phyloP scores from a whole-genome alignment of 371 early-diverging fungal genomes.

The Zychaea mexicana region DNA sequence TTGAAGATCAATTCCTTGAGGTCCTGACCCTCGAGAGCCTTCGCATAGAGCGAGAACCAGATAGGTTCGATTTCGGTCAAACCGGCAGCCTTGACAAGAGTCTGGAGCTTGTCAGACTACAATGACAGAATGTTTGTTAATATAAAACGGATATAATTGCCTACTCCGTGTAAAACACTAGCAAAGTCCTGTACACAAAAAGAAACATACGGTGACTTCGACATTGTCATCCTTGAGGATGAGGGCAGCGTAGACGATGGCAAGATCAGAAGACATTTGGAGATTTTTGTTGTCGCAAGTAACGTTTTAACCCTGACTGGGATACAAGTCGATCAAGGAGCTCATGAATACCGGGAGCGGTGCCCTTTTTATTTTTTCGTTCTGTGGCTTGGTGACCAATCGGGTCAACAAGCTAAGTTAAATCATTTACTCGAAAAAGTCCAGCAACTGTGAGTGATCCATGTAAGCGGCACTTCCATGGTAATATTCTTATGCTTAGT shows the following conservation, averaged over 20 bases:
- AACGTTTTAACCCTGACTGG: conserved; percentile 3
- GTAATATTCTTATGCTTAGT: too few species aligned
- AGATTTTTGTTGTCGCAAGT: conserved; percentile 14
- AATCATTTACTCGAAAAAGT: too few species aligned
- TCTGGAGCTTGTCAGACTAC: conserved; percentile 94
- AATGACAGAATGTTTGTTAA: conserved; percentile 4
- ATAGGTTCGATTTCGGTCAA: conserved; percentile 88
- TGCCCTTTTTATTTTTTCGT: neutral
- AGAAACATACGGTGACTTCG: conserved; percentile 89
- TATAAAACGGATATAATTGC: too few species aligned
- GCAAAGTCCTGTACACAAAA: neutral
- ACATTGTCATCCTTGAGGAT: conserved; percentile 97
- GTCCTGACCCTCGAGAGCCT: conserved; percentile 96
- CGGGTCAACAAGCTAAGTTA: neutral
- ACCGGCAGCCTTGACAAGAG: conserved; percentile 92
- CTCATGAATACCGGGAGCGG: neutral
- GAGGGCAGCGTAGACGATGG: conserved; percentile 96
- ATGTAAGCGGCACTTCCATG: too few species aligned
- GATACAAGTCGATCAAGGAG: conserved; percentile 4
- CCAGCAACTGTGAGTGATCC: too few species aligned
- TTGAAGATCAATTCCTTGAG: conserved; percentile 88
- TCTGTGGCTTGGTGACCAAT: neutral
- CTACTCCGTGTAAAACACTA: too few species aligned
- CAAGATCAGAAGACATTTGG: conserved; percentile 81
- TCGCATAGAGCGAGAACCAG: conserved; percentile 96